Evolutionary conservation across 164 flowering plant species (phyloP), one percentile per base, ranked within the genome.

Genomic region (Chloranthus sessilifolius): DNA sequence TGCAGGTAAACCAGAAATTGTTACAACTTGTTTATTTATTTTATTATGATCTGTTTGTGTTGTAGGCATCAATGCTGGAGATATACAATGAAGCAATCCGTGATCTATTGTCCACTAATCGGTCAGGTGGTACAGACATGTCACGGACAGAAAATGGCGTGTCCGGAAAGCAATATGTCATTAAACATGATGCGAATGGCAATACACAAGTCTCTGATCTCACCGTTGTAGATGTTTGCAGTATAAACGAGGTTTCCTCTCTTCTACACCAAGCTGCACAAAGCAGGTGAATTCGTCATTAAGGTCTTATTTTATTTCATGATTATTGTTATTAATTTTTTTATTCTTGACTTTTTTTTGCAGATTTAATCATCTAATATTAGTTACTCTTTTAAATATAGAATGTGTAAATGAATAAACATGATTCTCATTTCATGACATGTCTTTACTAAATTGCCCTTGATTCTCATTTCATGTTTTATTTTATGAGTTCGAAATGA

Each of bases 11-110:
- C n/a, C n/a, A n/a, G n/a, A n/a, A n/a, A n/a, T n/a, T n/a, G n/a
- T n/a, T n/a, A n/a, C n/a, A n/a, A n/a, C n/a, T n/a, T n/a, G n/a
- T n/a, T 20, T 9, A 11, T 2, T 2, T 2, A 1, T 21, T 43
- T 15, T 2, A 43, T 26, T 44, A 24, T 24, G 9, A 44, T 28
- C 14, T 25, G 3, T 3, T 43, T 12, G 26, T 35, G 19, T 43
- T 61, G 14, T 44, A 91, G 96, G 96, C 88, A 10, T 85, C 96
- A 2, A 85, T 91, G 96, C 66, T 94, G 62, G 99, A 89, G 65
- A 85, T 85, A 50, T 88, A 92, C 55, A 92, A 92, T 61, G 98
- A 92, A 68, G 82, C 90, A 24, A 84, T 94, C 15, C 88, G 96
- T 23, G 99, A 94, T 70, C 55, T 88, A 55, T 62, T 88, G 26